These are phyloP conservation scores for Amyloporia xantha DNA, from an alignment of 768 basidiomycete species.

Conservation along the genomic window DNA sequence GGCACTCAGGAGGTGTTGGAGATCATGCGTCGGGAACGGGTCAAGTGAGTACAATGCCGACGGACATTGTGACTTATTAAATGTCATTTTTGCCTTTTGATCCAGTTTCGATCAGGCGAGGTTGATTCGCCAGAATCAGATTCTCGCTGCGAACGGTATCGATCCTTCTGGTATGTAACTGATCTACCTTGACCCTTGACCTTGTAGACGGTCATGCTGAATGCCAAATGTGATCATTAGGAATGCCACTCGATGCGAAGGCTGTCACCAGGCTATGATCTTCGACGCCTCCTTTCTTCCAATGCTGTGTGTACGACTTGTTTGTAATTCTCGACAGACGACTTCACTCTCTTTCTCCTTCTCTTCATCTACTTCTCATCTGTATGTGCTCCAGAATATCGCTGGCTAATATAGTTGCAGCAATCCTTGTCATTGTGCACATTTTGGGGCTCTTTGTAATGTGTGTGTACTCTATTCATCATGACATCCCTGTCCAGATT, in stretches of 20 bases:
- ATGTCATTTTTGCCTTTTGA: not conserved
- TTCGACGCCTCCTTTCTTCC: slow-evolving; percentile 6
- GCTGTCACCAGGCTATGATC: slow-evolving; percentile 57
- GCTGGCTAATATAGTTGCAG: too few species aligned
- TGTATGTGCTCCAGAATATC: too few species aligned
- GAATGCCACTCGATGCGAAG: slow-evolving; percentile 76
- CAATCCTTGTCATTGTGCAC: too few species aligned
- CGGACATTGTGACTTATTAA: slow-evolving; percentile 1
- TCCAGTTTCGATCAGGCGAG: slow-evolving; percentile 95
- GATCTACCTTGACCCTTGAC: too few species aligned
- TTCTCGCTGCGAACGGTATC: slow-evolving; percentile 84
- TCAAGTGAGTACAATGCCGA: slow-evolving; percentile 63
- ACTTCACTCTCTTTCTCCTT: too few species aligned
- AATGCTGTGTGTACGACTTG: slow-evolving; percentile 1
- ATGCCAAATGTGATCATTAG: too few species aligned
- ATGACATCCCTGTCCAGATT: too few species aligned
- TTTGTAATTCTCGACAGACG: too few species aligned
- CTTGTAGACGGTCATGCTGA: too few species aligned
- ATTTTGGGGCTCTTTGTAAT: too few species aligned
- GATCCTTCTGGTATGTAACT: slow-evolving; percentile 82
- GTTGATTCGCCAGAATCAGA: slow-evolving; percentile 81
- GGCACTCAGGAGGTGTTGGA: slow-evolving; percentile 86
- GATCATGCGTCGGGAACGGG: slow-evolving; percentile 81
- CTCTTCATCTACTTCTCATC: too few species aligned
- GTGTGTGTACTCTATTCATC: too few species aligned